Evolutionary conservation across 768 basidiomycete genomes (phyloP).

Genomic region (Favolaschia claudopus): DNA sequence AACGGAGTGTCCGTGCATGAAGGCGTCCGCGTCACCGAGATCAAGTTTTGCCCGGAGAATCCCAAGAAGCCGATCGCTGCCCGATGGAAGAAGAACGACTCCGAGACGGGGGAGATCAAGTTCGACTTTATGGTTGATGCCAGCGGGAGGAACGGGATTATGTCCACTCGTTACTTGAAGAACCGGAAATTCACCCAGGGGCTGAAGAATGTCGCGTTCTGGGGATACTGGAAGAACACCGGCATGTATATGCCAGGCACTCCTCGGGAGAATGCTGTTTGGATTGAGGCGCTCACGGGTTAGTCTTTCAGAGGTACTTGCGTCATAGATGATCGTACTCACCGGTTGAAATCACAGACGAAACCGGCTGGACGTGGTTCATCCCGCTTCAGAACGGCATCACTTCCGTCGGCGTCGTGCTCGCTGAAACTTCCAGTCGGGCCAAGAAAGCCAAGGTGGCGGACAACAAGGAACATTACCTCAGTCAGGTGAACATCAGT

Average conservation of each 20-base stretch:
- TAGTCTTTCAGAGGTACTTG: too few relatives aligned
- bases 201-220: slow-evolving; percentile 66
- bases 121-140: slow-evolving; percentile 74
- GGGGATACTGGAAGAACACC: slow-evolving; percentile 71
- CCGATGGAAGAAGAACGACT: slow-evolving; percentile 44
- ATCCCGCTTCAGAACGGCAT: slow-evolving; percentile 52
- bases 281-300: slow-evolving; percentile 66
- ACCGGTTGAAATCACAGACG: slow-evolving; percentile 40
- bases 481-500: slow-evolving; percentile 30
- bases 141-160: slow-evolving; percentile 63
- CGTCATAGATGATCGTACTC: neutral
- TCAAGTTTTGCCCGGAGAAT: slow-evolving; percentile 50
- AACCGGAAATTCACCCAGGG: slow-evolving; percentile 62
- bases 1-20: slow-evolving; percentile 60
- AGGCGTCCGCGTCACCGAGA: slow-evolving; percentile 49
- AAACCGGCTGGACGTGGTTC: slow-evolving; percentile 59
- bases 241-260: slow-evolving; percentile 52
- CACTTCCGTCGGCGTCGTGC: slow-evolving; percentile 57
- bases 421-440: slow-evolving; percentile 39
- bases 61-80: slow-evolving; percentile 46
- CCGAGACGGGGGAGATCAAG: slow-evolving; percentile 47
- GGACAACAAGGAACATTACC: slow-evolving; percentile 34
- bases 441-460: slow-evolving; percentile 24
- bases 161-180: slow-evolving; percentile 64
- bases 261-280: slow-evolving; percentile 52